A percentile compares a stretch with the other conserved stretches of the same genome.
Evolutionary conservation across 306 rosid genomes (phyloP).

Genomic region (Dryas alaskensis): DNA sequence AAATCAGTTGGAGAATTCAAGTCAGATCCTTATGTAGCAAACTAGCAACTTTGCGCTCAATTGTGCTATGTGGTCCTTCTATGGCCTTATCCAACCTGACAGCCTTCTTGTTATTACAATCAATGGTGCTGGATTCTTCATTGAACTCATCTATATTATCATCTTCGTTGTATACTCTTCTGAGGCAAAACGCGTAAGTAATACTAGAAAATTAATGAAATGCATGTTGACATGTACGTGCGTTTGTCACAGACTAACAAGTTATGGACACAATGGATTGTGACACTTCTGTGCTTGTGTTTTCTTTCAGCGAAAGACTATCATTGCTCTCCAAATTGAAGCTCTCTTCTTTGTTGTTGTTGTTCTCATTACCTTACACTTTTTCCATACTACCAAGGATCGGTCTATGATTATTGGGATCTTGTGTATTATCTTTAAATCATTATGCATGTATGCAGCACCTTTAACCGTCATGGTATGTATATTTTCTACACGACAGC

Average conservation of each 20-base stretch:
- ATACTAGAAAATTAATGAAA: neutral
- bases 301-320: slow-evolving; percentile 46
- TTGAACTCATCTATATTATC: slow-evolving; percentile 49
- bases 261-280: too few species aligned
- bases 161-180: slow-evolving; percentile 43
- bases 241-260: too few species aligned
- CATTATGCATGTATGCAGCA: slow-evolving; percentile 45
- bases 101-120: slow-evolving; percentile 56
- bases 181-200: slow-evolving; percentile 42
- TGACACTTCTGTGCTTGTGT: neutral
- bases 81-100: slow-evolving; percentile 57
- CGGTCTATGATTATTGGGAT: slow-evolving; percentile 60
- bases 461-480: slow-evolving; percentile 73
- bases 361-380: slow-evolving; percentile 34
- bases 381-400: slow-evolving; percentile 26
- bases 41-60: slow-evolving; percentile 38
- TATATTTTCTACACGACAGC: neutral
- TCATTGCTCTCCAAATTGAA: slow-evolving; percentile 33
- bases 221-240: too few species aligned
- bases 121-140: slow-evolving; percentile 45
- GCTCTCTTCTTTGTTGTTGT: slow-evolving; percentile 36
- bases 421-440: slow-evolving; percentile 50
- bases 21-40: slow-evolving; percentile 55
- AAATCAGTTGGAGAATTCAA: slow-evolving; percentile 64
- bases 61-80: slow-evolving; percentile 63